Conservation (phyloP, 1,139 yeast genomes). For the Kodamaea alishanica region DNA sequence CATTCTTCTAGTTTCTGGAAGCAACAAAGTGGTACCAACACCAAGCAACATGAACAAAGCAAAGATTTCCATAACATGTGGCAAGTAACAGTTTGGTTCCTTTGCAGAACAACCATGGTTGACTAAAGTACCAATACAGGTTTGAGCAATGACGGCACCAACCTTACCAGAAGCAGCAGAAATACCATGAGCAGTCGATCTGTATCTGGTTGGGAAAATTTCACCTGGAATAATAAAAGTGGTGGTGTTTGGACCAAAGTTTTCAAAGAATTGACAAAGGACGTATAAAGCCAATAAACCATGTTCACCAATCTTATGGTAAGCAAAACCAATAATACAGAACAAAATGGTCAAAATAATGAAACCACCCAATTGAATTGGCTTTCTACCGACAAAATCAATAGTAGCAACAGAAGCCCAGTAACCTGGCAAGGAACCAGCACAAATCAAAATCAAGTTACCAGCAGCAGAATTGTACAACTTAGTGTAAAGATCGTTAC, state of each 20-base stretch:
- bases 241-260: conserved; percentile 94
- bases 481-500: conserved; percentile 56
- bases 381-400: conserved; percentile 78
- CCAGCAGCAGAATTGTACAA: conserved; percentile 79
- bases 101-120: conserved; percentile 68
- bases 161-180: conserved; percentile 95
- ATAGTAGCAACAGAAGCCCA: conserved; percentile 77
- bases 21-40: conserved; percentile 54
- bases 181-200: conserved; percentile 97
- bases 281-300: conserved; percentile 75
- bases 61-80: conserved; percentile 89
- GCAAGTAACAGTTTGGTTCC: conserved; percentile 68
- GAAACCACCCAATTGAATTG: conserved; percentile 75
- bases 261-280: conserved; percentile 78
- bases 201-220: conserved; percentile 92
- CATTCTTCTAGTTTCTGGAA: conserved; percentile 90
- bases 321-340: conserved; percentile 76
- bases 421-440: conserved; percentile 90
- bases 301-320: conserved; percentile 57
- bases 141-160: conserved; percentile 96
- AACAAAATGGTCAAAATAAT: conserved; percentile 61
- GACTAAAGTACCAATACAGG: conserved; percentile 79
- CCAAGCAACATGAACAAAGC: conserved; percentile 88
- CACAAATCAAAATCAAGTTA: conserved; percentile 84
- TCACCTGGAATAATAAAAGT: conserved; percentile 97